Conservation (phyloP, 2,329 filamentous ascomycete genomes). For the Periconia macrospinosa region DNA sequence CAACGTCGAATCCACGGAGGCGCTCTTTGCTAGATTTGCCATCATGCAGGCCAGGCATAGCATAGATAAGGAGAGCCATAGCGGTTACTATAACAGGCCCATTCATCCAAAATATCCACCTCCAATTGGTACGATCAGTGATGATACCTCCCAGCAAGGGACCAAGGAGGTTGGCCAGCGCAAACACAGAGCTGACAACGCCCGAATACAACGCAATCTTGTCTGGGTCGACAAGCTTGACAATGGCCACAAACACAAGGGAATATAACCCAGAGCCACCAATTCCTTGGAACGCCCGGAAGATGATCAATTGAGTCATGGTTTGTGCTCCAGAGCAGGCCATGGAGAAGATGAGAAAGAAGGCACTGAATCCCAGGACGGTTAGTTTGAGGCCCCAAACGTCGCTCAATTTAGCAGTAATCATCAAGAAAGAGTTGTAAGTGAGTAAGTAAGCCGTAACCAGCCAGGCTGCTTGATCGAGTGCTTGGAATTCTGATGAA, state of each 20-base stretch:
- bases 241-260: slow-evolving; percentile 40
- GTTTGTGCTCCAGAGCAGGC: slow-evolving; percentile 32
- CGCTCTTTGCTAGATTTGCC: slow-evolving; percentile 30
- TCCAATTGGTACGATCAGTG: slow-evolving; percentile 44
- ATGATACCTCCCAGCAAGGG: slow-evolving; percentile 51
- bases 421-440: slow-evolving; percentile 38
- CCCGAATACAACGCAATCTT: slow-evolving; percentile 40
- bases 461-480: slow-evolving; percentile 35
- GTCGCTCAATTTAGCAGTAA: slow-evolving; percentile 37
- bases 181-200: slow-evolving; percentile 41
- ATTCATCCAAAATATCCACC: slow-evolving; percentile 54
- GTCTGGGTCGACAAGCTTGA: slow-evolving; percentile 32
- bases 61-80: slow-evolving; percentile 25
- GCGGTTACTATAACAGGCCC: slow-evolving; percentile 28
- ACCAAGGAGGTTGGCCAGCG: slow-evolving; percentile 47
- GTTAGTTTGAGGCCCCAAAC: slow-evolving; percentile 29
- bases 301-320: slow-evolving; percentile 41
- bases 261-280: slow-evolving; percentile 54
- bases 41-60: slow-evolving; percentile 28
- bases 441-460: slow-evolving; percentile 36
- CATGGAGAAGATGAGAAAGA: slow-evolving; percentile 37
- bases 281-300: slow-evolving; percentile 48
- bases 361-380: slow-evolving; percentile 21
- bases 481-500: slow-evolving; percentile 27
- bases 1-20: slow-evolving; percentile 27